A percentile compares a stretch with the other conserved stretches of the same genome.
Conservation (phyloP, 75 land plant genomes). For the Pseudotsuga menziesii region DNA sequence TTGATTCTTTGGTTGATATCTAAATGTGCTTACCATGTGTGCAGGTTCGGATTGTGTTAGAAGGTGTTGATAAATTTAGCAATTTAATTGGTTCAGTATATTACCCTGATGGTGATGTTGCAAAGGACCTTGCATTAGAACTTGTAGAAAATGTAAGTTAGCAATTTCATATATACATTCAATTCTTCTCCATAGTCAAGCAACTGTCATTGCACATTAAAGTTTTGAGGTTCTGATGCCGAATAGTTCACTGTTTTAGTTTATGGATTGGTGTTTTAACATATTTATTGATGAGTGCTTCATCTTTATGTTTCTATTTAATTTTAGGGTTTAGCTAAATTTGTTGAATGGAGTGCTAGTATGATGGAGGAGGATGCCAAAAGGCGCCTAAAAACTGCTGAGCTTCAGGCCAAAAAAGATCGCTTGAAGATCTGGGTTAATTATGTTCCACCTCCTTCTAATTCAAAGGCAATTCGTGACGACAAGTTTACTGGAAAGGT, state of each 20-base stretch:
- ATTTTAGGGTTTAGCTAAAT: constrained; percentile 85
- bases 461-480: constrained; percentile 92
- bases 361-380: constrained; percentile 93
- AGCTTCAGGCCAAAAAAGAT: constrained; percentile 90
- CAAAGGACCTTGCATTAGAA: constrained; percentile 88
- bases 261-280: neutral
- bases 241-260: neutral
- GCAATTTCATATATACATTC: neutral
- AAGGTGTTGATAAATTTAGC: constrained; percentile 87
- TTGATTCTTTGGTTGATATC: neutral
- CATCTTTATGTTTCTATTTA: neutral
- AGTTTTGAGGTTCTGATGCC: neutral
- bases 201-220: neutral
- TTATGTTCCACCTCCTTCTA: constrained; percentile 77
- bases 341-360: constrained; percentile 96
- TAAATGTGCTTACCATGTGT: neutral
- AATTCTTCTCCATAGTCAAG: neutral
- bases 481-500: constrained; percentile 96
- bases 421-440: constrained; percentile 80
- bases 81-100: constrained; percentile 88
- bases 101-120: constrained; percentile 81
- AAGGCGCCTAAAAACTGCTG: constrained; percentile 68
- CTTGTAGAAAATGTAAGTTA: constrained; percentile 79
- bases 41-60: constrained; percentile 91
- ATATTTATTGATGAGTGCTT: neutral